Evolutionary conservation across 192 early-diverging fungal species (phyloP), one percentile per base, ranked within the genome.

Genomic region (Glomus cerebriforme): DNA sequence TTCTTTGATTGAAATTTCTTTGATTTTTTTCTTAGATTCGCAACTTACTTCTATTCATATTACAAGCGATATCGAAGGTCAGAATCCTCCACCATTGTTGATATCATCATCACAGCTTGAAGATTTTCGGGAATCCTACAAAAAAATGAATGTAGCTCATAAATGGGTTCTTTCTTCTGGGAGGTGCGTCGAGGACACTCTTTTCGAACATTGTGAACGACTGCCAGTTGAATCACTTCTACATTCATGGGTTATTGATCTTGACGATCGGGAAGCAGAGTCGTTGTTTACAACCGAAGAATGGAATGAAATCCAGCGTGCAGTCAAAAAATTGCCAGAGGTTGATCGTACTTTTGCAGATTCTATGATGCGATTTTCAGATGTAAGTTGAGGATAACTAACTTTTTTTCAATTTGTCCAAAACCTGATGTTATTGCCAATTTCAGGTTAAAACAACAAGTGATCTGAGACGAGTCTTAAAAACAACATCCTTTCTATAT

Each of bases 341-440:
- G 59, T 71, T 71, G 67, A 79, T 58, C 26, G 63, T 43, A 58
- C 35, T 17, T 77, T 77, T 77, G 75, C 35, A 64, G 29, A 62
- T 10, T 79, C 70, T 71, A 79, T 79, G 58, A 73, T 73, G 71
- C 59, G 79, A 71, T 79, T 79, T 63, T 35, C 70, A 24, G 70
- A 73, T 26, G 79, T 79, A 66, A 78, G 77, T 78, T 54, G 59
- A 79, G 66, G 45, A 65, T 73, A 37, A 60, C 37, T 54, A 35
- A 22, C 31, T 63, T 43, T 60, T 72, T 73, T 73, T 73, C 19
- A 34, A 73, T 79, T 73, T 72, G 24, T 79, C 35, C 34, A 73
- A 62, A 73, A 43, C 70, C 64, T 73, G 34, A 79, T 70, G 7
- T 35, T 72, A 71, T 54, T 79, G n/a, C 63, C 60, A 79, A 79